Evolutionary conservation across 169 alveolate genomes (phyloP), one percentile per base, ranked within the genome.

Genomic region (Theileria orientalis): DNA sequence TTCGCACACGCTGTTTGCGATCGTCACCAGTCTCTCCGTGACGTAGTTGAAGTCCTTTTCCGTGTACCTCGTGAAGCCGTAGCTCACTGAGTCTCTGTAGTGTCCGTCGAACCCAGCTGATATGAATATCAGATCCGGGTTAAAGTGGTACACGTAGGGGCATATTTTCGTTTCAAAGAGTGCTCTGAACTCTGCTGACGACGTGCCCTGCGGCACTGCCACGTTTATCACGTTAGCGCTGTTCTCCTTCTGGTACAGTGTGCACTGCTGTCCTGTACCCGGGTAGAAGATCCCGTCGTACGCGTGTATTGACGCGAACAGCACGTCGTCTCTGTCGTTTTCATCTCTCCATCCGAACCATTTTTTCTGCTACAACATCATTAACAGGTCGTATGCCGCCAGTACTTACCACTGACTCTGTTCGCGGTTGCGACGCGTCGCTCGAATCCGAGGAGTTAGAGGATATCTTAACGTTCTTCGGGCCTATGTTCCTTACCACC

Each of bases 41-140:
- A 96, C 76, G 94, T 98, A 97, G 57, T 92, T 86, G 83, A 93
- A 98, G 57, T 97, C 99, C 49, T 93, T 93, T 73, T 96, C 99
- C 21, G 93, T 92, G 51, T 92, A 90, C 41, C 87, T 87, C 5
- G 93, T 91, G 60, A 92, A 90, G 27, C 98, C 98, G 35, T 93
- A 92, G 32, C 96, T 94, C 7, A 96, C 94, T 57, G 89, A 78
- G 75, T 98, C 99, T 33, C 93, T 83, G 84, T 90, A 92, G 80
- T 97, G 99, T 0, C 97, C 99, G 85, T 98, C 99, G 84, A 98
- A 98, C 13, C 99, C 99, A 29, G 99, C 99, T n/a, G 98, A 91
- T 35, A 96, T 87, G 57, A 96, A 93, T 14, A 95, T 94, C 51
- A 95, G 85, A 69, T 95, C 97, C 23, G 99, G 99, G 30, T 92